These are phyloP conservation scores for Pythium rishiriense DNA, from an alignment of 352 stramenopile genomes.

Conservation along the genomic window DNA sequence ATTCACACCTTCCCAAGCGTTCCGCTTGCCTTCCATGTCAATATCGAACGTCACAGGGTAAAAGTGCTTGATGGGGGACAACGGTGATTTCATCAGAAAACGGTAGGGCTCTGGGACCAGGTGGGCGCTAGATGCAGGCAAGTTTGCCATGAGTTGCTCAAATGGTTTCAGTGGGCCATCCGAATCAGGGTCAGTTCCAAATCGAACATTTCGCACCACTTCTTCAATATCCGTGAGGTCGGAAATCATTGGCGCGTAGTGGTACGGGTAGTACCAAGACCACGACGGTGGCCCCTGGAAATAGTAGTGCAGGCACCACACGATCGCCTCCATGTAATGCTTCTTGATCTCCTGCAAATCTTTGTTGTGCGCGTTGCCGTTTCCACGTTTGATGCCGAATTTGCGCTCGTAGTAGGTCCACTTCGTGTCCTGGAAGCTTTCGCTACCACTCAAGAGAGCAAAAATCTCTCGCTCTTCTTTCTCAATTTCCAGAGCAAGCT, in stretches of 20 bases:
- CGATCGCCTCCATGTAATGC: constrained; percentile 76
- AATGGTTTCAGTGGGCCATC: constrained; percentile 93
- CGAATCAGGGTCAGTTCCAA: constrained; percentile 69
- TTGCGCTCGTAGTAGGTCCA: constrained; percentile 87
- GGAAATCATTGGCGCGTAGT: constrained; percentile 98
- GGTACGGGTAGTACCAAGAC: constrained; percentile 99
- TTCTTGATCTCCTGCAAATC: constrained; percentile 66
- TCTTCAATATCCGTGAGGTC: constrained; percentile 93
- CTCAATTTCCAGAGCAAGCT: constrained; percentile 41
- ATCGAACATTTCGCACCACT: constrained; percentile 66
- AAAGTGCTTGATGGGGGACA: constrained; percentile 97
- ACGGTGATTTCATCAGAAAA: constrained; percentile 94
- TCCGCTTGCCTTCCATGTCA: constrained; percentile 90
- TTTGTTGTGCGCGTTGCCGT: constrained; percentile 58
- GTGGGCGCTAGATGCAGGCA: constrained; percentile 94
- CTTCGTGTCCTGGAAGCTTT: constrained; percentile 84
- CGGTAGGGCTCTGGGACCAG: constrained; percentile 93
- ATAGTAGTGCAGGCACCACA: constrained; percentile 84
- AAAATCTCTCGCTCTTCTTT: constrained; percentile 53
- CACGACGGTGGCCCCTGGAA: constrained; percentile 94
- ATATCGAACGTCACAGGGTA: constrained; percentile 88
- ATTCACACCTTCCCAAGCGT: constrained; percentile 99
- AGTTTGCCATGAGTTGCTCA: constrained; percentile 97
- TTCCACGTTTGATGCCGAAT: constrained; percentile 59
- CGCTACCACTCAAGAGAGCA: constrained; percentile 48